phyloP scores from a whole-genome alignment of 176 grass and related monocot genomes.

The Triticum turgidum region DNA sequence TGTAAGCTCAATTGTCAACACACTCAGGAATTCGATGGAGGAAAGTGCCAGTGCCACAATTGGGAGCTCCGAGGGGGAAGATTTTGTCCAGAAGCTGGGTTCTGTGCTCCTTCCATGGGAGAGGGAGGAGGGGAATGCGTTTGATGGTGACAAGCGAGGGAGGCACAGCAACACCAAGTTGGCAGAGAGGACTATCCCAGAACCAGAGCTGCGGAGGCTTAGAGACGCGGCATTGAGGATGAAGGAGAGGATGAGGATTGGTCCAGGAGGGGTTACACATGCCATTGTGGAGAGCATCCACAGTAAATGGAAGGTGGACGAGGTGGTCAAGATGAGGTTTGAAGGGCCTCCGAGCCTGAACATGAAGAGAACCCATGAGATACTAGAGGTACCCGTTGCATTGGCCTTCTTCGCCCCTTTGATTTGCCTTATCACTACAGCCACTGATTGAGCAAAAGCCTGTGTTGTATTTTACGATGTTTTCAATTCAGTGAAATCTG shows the following conservation, averaged over 20 bases:
- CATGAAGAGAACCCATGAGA: conserved; percentile 88
- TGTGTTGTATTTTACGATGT: background rate
- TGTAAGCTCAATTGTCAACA: conserved; percentile 39
- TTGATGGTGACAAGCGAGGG: background rate
- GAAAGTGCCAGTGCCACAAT: conserved; percentile 1
- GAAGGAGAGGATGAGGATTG: conserved; percentile 91
- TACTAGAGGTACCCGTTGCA: conserved; percentile 68
- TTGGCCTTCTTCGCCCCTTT: background rate
- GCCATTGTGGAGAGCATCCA: conserved; percentile 70
- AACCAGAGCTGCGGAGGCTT: conserved; percentile 70
- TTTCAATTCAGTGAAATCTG: conserved; percentile 8
- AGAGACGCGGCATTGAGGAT: conserved; percentile 76
- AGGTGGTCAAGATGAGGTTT: conserved; percentile 91
- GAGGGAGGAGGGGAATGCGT: conserved; percentile 30
- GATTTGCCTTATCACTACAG: background rate
- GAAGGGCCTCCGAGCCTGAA: conserved; percentile 80
- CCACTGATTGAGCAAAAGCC: background rate
- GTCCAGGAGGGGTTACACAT: conserved; percentile 81
- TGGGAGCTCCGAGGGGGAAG: conserved; percentile 10
- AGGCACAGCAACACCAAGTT: conserved; percentile 60
- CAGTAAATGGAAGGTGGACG: conserved; percentile 66
- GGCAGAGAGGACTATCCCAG: conserved; percentile 77
- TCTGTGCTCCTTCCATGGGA: conserved; percentile 75
- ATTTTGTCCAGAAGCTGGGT: conserved; percentile 42
- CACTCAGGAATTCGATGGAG: conserved; percentile 43